These are phyloP conservation scores for Penicillium daleae DNA, from an alignment of 495 filamentous ascomycete species.

Conservation along the genomic window DNA sequence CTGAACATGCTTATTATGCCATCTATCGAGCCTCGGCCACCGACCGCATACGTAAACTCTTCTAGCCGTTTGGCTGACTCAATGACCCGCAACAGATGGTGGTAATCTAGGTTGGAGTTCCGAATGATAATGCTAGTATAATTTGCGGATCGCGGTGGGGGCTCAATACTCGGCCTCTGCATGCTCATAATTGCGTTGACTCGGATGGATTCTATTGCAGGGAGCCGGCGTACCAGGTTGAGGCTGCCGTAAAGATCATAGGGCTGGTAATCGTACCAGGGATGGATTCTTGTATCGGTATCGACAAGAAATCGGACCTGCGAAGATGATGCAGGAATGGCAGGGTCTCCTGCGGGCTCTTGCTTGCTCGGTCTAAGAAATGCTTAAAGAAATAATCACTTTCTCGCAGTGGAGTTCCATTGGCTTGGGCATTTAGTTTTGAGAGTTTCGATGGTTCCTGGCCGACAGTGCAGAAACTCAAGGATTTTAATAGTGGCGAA, in stretches of 20 bases:
- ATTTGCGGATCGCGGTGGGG: conserved; percentile 1
- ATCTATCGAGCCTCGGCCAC: background rate
- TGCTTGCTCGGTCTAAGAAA: background rate
- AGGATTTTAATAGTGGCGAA: background rate
- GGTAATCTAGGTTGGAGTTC: background rate
- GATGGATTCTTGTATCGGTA: background rate
- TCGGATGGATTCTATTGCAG: background rate
- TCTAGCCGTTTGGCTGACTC: background rate
- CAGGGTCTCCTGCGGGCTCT: background rate
- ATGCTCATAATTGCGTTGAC: background rate
- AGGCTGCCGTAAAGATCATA: conserved; percentile 1
- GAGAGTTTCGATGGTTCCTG: background rate
- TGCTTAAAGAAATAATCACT: background rate
- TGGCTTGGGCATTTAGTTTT: background rate
- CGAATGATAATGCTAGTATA: background rate
- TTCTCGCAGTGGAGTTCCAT: background rate
- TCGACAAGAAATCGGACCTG: background rate
- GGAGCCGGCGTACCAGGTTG: conserved; percentile 1
- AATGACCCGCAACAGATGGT: background rate
- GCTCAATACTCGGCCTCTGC: background rate
- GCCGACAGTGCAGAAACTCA: background rate
- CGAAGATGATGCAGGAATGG: background rate
- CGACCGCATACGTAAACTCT: background rate
- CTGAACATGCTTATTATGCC: background rate
- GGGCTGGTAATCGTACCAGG: background rate